Evolutionary conservation across 2,329 filamentous ascomycete species (phyloP).

Genomic region (Epichloe uncinata): DNA sequence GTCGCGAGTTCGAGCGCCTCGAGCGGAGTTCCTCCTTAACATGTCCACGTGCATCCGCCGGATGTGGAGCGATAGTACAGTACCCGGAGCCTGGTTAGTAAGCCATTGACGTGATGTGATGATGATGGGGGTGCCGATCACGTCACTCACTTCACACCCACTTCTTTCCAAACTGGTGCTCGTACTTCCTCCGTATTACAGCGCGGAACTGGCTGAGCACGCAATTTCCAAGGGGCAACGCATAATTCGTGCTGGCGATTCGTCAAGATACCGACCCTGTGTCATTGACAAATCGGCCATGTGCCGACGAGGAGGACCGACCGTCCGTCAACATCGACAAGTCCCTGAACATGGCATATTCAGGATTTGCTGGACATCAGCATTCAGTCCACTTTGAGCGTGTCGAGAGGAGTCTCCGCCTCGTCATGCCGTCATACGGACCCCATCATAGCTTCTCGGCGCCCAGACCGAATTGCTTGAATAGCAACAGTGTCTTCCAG

Average conservation of each 20-base stretch:
- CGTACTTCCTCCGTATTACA: neutral
- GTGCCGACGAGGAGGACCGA: too few species aligned
- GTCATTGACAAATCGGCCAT: neutral
- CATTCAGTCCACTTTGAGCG: too few species aligned
- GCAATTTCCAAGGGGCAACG: conserved; percentile 2
- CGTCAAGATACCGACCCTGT: neutral
- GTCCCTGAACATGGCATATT: too few species aligned
- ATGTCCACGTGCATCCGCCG: neutral
- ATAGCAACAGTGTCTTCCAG: too few species aligned
- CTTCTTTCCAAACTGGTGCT: neutral
- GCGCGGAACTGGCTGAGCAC: conserved; percentile 1
- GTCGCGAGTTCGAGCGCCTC: neutral
- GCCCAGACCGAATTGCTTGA: too few species aligned
- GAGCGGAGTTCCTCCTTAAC: neutral
- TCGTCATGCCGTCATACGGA: too few species aligned
- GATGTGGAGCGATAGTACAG: neutral
- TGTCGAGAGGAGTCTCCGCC: too few species aligned
- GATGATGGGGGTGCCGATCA: conserved; percentile 8
- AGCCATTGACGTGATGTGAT: conserved; percentile 10
- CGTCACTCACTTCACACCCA: conserved; percentile 6
- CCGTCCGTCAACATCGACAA: too few species aligned
- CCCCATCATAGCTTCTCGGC: too few species aligned
- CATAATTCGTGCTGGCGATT: neutral
- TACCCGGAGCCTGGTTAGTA: neutral
- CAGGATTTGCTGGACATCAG: too few species aligned